Conservation (phyloP, 306 rosid genomes). For the Canavalia gladiata region DNA sequence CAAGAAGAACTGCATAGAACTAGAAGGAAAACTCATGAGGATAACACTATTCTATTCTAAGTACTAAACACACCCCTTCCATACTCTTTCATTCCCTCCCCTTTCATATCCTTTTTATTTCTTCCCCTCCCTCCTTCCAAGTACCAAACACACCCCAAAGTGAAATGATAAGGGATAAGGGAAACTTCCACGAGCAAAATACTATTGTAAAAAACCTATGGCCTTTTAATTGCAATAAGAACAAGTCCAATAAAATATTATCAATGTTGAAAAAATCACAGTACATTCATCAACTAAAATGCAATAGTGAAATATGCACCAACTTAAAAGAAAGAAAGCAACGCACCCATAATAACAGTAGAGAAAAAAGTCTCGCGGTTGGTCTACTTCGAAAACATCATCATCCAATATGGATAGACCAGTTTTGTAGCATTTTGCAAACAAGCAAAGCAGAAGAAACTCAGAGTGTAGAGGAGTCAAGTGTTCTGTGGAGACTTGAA, state of each 20-base stretch:
- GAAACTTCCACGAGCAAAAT: background rate
- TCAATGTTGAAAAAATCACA: background rate
- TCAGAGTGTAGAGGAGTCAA: conserved; percentile 88
- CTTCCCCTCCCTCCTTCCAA: background rate
- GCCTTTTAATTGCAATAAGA: background rate
- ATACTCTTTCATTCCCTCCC: background rate
- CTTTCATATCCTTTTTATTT: background rate
- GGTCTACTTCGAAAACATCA: conserved; percentile 83
- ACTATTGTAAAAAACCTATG: background rate
- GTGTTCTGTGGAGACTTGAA: conserved; percentile 74
- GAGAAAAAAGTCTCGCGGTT: conserved; percentile 89
- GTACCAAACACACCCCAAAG: background rate
- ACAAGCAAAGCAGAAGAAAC: conserved; percentile 86
- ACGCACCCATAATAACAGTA: conserved; percentile 94
- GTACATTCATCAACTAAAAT: conserved; percentile 16
- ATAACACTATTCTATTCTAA: no score
- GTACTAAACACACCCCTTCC: no score
- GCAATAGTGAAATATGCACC: background rate
- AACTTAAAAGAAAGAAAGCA: conserved; percentile 35
- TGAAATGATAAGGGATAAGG: background rate
- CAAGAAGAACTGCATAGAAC: no score
- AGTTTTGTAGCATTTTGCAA: conserved; percentile 84
- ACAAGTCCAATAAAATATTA: conserved; percentile 14
- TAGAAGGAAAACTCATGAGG: no score
- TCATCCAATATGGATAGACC: conserved; percentile 82